Evolutionary conservation across 2,329 filamentous ascomycete species (phyloP).

Genomic region (Fusarium liriodendri): DNA sequence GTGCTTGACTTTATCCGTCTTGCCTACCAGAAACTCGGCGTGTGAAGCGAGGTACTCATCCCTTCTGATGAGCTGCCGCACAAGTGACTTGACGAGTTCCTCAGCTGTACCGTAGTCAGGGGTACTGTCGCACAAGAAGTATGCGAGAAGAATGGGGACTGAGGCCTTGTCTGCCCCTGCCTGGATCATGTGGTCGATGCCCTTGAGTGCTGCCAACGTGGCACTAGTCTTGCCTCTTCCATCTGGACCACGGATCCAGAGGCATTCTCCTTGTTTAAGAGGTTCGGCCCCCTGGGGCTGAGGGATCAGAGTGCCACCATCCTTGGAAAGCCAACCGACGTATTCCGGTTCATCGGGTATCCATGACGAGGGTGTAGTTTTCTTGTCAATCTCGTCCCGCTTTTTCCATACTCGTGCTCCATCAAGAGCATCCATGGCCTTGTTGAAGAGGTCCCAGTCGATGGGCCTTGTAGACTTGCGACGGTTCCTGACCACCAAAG

Average conservation of each 20-base stretch:
- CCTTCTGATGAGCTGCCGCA: slow-evolving; percentile 52
- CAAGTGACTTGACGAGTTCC: slow-evolving; percentile 54
- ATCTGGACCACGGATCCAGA: slow-evolving; percentile 56
- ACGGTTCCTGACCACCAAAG: slow-evolving; percentile 50
- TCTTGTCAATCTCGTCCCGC: slow-evolving; percentile 44
- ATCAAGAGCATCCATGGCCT: slow-evolving; percentile 48
- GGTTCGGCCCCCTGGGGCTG: neutral
- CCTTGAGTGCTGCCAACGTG: slow-evolving; percentile 51
- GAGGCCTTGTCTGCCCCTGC: too few species aligned
- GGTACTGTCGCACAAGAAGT: slow-evolving; percentile 55
- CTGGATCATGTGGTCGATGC: slow-evolving; percentile 46
- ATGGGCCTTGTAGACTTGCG: slow-evolving; percentile 51
- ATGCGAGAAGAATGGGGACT: slow-evolving; percentile 42
- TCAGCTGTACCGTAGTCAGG: slow-evolving; percentile 54
- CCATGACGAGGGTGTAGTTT: slow-evolving; percentile 52
- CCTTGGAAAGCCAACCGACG: slow-evolving; percentile 48
- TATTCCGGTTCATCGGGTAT: slow-evolving; percentile 52
- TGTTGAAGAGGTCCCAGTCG: slow-evolving; percentile 47
- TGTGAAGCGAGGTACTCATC: slow-evolving; percentile 49
- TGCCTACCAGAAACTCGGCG: slow-evolving; percentile 49
- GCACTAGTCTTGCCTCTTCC: slow-evolving; percentile 57
- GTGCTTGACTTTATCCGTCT: slow-evolving; percentile 11
- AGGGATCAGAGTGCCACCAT: neutral
- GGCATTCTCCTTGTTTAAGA: slow-evolving; percentile 43
- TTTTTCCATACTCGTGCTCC: slow-evolving; percentile 50